Base-by-base conservation (phyloP, 768 basidiomycete genomes). In the Panaeolus cyanescens region DNA sequence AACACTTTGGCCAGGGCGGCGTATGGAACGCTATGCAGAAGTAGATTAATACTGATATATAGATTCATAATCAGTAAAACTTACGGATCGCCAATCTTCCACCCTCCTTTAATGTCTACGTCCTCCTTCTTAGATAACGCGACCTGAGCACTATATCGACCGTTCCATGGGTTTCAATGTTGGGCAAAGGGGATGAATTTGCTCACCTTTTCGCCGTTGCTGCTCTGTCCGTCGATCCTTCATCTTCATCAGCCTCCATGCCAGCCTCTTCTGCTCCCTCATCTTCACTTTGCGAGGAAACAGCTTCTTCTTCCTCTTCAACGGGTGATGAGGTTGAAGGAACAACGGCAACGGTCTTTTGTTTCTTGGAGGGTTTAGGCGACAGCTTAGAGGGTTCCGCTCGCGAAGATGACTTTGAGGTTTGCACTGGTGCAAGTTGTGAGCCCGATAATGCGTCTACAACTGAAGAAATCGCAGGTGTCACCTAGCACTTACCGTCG, bases 1-100 rank as follows among this genome's bases (percentile, higher is more conserved):
- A 99, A 99, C 0, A 91, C 86, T 65, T 93, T 90, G 8, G 95
- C 87, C 33, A 99, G 83, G 5, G 97, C 93, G 17, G 93, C 91
- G 71, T 99, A 99, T 0, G 97, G 97, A 10, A 98, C 91, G 3
- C 96, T 98, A 56, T 15, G 28, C 30, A 33, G 28, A 3, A 40
- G 58, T 64, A 45, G 62, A 45, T 28, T 54, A 25, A 25, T 34
- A 57, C 7, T 5, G 39, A 19, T n/a, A 17, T 7, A 50, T 28
- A 15, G 54, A 31, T 28, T 32, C 5, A 56, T 5, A n/a, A 28
- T 19, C 19, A 39, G n/a, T 10, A 40, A 17, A 34, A 82, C 93
- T 66, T 70, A 96, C 95, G 93, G 85, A 65, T 90, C 79, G 12
- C 94, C 95, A 25, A 78, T 78, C 77, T 92, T 90, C 96, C 96